Evolutionary conservation across 2,329 filamentous ascomycete genomes (phyloP), one percentile per base, ranked within the genome.

Genomic region (Berkeleyomyces basicola): DNA sequence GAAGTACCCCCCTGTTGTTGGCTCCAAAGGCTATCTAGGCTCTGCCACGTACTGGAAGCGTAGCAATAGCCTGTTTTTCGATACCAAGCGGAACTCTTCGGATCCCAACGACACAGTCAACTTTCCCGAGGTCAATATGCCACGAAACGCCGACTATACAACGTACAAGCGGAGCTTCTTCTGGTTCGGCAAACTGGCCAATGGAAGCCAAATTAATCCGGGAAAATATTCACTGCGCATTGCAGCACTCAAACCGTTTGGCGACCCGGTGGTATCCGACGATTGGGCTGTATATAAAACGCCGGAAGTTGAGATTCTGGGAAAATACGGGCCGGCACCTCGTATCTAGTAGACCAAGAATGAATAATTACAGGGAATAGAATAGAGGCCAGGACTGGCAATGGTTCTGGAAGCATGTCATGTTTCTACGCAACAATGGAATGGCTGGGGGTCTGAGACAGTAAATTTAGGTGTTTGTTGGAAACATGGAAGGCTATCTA

Each of bases 1-100:
- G 76, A 63, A 69, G 7, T 76, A 76, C 59, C 77, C 77, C 3
- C 75, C 72, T 0, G 66, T 70, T 3, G 66, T 71, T 2, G 75
- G 75, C n/a, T 58, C 72, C 58, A 69, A 69, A 10, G 72, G 72
- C n/a, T 78, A 72, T 61, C 67, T 79, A 58, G 76, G 77, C 23
- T 73, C 75, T 1, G 74, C 74, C 3, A 49, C 66, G 64, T 68
- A 66, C 11, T 65, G 63, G 63, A 40, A 51, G 5, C 14, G n/a
- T 7, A 62, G 60, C 47, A 58, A 44, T 10, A 14, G 23, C 36
- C 40, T 57, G 43, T 61, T 49, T 51, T 65, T 63, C 31, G 53
- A 63, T 40, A 37, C 49, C 7, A 39, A 23, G 4, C 33, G 2
- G 31, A 49, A 58, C 33, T 57, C 44, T n/a, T 61, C 55, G 1